These are phyloP conservation scores for Abelmoschus esculentus DNA, from an alignment of 345 rosid genomes.

Conservation along the genomic window DNA sequence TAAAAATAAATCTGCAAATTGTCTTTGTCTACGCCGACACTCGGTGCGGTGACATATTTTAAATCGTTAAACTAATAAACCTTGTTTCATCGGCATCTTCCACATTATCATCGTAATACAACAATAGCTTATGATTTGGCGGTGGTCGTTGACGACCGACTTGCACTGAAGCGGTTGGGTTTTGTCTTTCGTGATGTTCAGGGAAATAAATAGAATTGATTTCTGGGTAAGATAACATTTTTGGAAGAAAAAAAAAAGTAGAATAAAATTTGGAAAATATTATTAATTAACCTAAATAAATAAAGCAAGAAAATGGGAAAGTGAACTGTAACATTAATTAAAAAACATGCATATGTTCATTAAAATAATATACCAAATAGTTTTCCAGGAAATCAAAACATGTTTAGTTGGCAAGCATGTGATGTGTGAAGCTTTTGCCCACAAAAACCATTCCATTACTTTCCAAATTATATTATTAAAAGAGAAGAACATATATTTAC, in stretches of 20 bases:
- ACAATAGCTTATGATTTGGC: background rate
- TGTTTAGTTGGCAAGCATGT: constrained; percentile 45
- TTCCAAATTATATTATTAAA: background rate
- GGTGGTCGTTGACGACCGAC: constrained; percentile 6
- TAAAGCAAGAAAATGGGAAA: background rate
- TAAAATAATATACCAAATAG: background rate
- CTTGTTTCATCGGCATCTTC: background rate
- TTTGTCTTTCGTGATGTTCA: background rate
- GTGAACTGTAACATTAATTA: background rate
- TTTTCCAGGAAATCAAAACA: background rate
- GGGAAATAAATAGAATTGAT: background rate
- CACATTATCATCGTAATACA: no score
- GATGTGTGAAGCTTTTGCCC: constrained; percentile 34
- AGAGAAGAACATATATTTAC: background rate
- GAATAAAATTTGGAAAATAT: no score
- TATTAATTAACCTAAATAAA: background rate
- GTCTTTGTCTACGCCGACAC: no score
- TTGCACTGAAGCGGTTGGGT: background rate
- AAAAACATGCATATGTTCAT: no score
- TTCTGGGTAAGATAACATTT: no score
- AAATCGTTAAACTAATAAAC: no score
- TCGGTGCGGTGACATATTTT: no score
- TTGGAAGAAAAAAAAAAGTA: no score
- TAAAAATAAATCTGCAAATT: no score
- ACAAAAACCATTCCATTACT: background rate